A percentile compares a stretch with the other conserved stretches of the same genome.
Evolutionary conservation across 1,284 basidiomycete genomes (phyloP).

Genomic region (Bondarzewia mesenterica): DNA sequence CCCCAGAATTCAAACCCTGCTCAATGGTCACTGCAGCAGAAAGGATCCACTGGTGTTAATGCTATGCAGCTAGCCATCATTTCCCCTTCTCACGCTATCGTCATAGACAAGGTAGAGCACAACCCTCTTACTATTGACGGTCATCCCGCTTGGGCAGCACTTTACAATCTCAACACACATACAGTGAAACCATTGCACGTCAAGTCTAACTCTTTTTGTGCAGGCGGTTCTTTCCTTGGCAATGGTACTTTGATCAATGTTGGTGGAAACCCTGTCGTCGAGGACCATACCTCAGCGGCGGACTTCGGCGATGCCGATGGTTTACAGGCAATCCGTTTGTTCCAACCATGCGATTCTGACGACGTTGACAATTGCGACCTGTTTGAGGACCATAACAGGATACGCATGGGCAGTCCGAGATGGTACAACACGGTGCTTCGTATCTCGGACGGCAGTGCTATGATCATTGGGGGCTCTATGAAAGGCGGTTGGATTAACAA

Average conservation of each 20-base stretch:
- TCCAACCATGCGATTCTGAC: conserved; percentile 57
- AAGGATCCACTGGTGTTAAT: conserved; percentile 68
- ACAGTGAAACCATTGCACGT: conserved; percentile 56
- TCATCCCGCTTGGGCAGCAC: conserved; percentile 71
- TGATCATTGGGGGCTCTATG: conserved; percentile 75
- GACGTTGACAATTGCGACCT: conserved; percentile 45
- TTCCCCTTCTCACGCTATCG: conserved; percentile 60
- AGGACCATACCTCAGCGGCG: conserved; percentile 49
- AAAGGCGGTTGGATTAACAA: conserved; percentile 81
- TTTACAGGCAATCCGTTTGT: conserved; percentile 64
- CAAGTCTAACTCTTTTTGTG: conserved; percentile 83
- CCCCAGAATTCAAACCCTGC: conserved; percentile 10
- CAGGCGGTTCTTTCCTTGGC: conserved; percentile 68
- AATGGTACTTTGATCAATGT: conserved; percentile 74
- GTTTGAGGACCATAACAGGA: conserved; percentile 53
- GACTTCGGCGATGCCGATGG: conserved; percentile 75
- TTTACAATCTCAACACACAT: conserved; percentile 63
- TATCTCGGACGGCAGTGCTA: conserved; percentile 67
- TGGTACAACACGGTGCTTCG: conserved; percentile 73
- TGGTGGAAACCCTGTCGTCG: conserved; percentile 71
- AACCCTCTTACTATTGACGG: conserved; percentile 67
- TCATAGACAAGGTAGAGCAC: conserved; percentile 81
- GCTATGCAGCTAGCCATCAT: conserved; percentile 77
- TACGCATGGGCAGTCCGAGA: conserved; percentile 65
- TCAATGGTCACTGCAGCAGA: conserved; percentile 43